Evolutionary conservation across 768 basidiomycete genomes (phyloP).

Genomic region (Sporobolomyces phaffii): DNA sequence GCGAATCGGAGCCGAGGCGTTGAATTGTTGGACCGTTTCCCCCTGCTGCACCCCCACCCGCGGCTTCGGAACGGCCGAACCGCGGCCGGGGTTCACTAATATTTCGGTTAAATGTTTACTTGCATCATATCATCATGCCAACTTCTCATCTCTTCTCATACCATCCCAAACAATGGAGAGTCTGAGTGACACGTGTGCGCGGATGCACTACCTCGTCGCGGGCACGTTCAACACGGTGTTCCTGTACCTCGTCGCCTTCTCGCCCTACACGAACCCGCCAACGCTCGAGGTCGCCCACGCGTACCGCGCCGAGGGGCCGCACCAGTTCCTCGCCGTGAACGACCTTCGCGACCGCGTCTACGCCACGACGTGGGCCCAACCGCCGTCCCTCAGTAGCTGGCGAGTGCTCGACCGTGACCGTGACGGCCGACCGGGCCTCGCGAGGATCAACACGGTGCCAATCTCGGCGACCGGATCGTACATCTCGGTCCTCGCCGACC

Average conservation of each 20-base stretch:
- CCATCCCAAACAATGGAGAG: too few relatives aligned
- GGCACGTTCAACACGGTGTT: slow-evolving; percentile 44
- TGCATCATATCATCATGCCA: too few relatives aligned
- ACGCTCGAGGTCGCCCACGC: slow-evolving; percentile 24
- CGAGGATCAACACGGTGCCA: slow-evolving; percentile 31
- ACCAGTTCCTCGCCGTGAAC: slow-evolving; percentile 42
- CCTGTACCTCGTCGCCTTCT: slow-evolving; percentile 44
- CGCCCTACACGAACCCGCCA: slow-evolving; percentile 22
- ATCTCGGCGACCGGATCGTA: slow-evolving; percentile 43
- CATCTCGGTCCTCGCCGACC: background rate
- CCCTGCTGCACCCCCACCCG: too few relatives aligned
- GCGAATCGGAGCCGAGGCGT: too few relatives aligned
- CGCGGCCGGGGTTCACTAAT: too few relatives aligned
- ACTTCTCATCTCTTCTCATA: too few relatives aligned
- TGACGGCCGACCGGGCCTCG: too few relatives aligned
- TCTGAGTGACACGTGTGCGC: slow-evolving; percentile 9
- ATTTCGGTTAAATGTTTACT: too few relatives aligned
- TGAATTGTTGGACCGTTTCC: too few relatives aligned
- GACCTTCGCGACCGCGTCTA: slow-evolving; percentile 32
- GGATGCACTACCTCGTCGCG: slow-evolving; percentile 30
- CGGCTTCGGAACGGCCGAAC: background rate
- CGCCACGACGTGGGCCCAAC: slow-evolving; percentile 43
- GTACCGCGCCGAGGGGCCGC: slow-evolving; percentile 40
- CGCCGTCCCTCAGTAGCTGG: slow-evolving; percentile 40
- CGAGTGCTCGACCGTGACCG: slow-evolving; percentile 14